Evolutionary conservation across 2,329 filamentous ascomycete species (phyloP).

Genomic region (Neopestalotiopsis rosae): DNA sequence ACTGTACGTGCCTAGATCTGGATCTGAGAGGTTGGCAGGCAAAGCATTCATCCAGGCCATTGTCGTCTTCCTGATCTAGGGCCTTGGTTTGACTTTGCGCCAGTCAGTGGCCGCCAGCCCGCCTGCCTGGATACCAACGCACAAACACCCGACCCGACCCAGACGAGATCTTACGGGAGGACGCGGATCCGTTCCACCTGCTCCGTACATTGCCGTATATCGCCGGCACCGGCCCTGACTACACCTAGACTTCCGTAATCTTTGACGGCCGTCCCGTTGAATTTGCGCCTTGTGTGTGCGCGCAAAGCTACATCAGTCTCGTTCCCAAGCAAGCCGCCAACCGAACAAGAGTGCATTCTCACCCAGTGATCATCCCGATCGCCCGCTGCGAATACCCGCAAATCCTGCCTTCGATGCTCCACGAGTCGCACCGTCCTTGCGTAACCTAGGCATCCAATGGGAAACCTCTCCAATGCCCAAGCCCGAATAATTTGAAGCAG

Average conservation of each 20-base stretch:
- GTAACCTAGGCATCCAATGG: constrained; percentile 24
- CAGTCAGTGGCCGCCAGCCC: background rate
- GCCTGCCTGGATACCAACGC: background rate
- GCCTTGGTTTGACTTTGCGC: constrained; percentile 4
- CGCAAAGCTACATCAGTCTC: background rate
- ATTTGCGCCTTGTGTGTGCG: background rate
- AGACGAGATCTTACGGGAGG: background rate
- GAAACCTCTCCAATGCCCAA: constrained; percentile 15
- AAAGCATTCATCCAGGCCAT: background rate
- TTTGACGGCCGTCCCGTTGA: background rate
- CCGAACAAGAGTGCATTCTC: constrained; percentile 14
- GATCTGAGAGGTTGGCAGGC: background rate
- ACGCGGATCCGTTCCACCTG: background rate
- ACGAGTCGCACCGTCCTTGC: constrained; percentile 21
- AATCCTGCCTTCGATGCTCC: constrained; percentile 19
- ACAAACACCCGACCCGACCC: background rate
- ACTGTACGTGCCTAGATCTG: background rate
- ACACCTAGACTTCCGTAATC: background rate
- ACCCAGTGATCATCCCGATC: constrained; percentile 16
- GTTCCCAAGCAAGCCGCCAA: background rate
- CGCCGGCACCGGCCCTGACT: background rate
- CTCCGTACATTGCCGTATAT: background rate
- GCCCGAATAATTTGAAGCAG: constrained; percentile 21
- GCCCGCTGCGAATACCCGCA: constrained; percentile 21
- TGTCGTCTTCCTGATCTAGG: background rate